Evolutionary conservation across 2,329 filamentous ascomycete species (phyloP).

Genomic region (Pezicula neosporulosa): DNA sequence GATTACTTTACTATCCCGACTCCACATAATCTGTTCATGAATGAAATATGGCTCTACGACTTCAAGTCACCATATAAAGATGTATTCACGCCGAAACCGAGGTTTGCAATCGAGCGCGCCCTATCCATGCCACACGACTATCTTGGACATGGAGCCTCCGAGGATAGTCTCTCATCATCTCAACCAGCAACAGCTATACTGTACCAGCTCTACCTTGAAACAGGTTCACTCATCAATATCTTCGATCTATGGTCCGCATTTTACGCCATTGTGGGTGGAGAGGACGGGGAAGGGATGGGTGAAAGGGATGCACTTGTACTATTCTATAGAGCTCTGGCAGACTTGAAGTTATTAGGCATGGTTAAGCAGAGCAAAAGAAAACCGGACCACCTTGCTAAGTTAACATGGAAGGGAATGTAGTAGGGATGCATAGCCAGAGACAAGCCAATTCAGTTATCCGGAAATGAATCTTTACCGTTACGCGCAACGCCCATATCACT

Average conservation of each 20-base stretch:
- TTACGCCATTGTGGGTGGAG: slow-evolving; percentile 49
- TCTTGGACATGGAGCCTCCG: slow-evolving; percentile 45
- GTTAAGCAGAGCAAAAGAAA: slow-evolving; percentile 89
- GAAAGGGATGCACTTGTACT: slow-evolving; percentile 62
- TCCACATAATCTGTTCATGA: slow-evolving; percentile 50
- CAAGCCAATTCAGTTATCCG: background rate
- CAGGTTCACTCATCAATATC: slow-evolving; percentile 72
- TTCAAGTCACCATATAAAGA: slow-evolving; percentile 65
- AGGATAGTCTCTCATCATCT: slow-evolving; percentile 51
- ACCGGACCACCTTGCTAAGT: slow-evolving; percentile 85
- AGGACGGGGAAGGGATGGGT: slow-evolving; percentile 33
- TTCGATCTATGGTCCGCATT: slow-evolving; percentile 80
- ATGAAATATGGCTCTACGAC: slow-evolving; percentile 76
- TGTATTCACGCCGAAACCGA: slow-evolving; percentile 72
- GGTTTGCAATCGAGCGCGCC: slow-evolving; percentile 67
- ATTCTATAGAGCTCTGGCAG: slow-evolving; percentile 84
- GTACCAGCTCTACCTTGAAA: slow-evolving; percentile 77
- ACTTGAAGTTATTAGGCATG: slow-evolving; percentile 81
- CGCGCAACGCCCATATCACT: background rate
- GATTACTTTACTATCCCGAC: slow-evolving; percentile 37
- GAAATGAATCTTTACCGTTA: background rate
- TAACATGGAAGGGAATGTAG: slow-evolving; percentile 66
- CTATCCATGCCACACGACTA: slow-evolving; percentile 74
- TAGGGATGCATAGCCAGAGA: background rate
- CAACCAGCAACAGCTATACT: slow-evolving; percentile 70